Base-by-base conservation (phyloP, 441 rosid genomes). In the Bruguiera hainesii region DNA sequence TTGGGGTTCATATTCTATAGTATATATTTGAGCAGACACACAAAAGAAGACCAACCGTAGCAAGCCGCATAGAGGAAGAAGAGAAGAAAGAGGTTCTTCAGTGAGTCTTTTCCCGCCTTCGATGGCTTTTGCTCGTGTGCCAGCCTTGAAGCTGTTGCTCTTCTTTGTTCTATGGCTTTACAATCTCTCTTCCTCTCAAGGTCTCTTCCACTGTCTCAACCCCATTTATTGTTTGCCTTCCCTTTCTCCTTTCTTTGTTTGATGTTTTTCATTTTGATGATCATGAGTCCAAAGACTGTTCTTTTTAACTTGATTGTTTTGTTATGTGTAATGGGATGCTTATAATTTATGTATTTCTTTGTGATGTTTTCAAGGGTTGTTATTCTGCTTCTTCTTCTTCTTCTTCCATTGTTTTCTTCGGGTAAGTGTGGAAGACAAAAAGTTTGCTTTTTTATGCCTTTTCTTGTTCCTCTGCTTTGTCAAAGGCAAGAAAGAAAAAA, bases 21-120 rank as follows among this genome's bases (percentile, higher is more conserved):
- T 20, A 55, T 1, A 55, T 55, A 26, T 20, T 10, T 10, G 30
- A 23, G 58, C 11, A 7, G 37, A 56, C 83, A 77, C 93, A 79
- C 68, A 82, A 67, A 83, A 68, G 79, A 78, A 87, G 95, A 70
- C 97, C 96, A 92, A 71, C 81, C 85, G 75, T 77, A 56, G 72
- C 65, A 20, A 83, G 85, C 89, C 92, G 83, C 82, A 78, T 81
- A 71, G 78, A 71, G 72, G 66, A 55, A 28, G 73, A 59, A 73
- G 26, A 70, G 46, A 71, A 69, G 72, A 55, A 64, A n/a, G 69
- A 61, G 69, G 66, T 72, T 28, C 72, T 71, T 64, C 71, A 66
- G 79, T 56, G 66, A 42, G 70, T 68, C 70, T 69, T 70, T 74
- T 74, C 65, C 71, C 50, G 53, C 68, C 78, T 82, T 81, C 83